A percentile compares a stretch with the other conserved stretches of the same genome.
These are phyloP conservation scores for Phytophthora syringae DNA, from an alignment of 352 stramenopile species.

Conservation along the genomic window DNA sequence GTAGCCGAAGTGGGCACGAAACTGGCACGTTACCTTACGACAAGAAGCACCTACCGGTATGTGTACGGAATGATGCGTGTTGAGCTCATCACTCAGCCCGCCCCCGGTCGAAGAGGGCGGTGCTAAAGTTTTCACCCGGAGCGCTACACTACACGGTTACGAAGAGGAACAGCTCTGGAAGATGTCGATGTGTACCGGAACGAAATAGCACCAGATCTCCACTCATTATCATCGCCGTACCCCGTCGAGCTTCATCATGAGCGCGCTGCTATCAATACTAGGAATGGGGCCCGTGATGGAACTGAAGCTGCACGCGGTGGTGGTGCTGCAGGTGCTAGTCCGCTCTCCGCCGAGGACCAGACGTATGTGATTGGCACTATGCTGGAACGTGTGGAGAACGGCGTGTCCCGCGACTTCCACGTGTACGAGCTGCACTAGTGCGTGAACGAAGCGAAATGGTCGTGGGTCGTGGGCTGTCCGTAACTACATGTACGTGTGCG, in stretches of 20 bases:
- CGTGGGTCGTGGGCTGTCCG: slow-evolving; percentile 98
- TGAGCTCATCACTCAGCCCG: too few relatives aligned
- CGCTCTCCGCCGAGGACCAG: slow-evolving; percentile 93
- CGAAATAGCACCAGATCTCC: too few relatives aligned
- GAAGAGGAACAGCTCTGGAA: too few relatives aligned
- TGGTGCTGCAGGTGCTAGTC: slow-evolving; percentile 97
- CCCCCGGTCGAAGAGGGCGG: too few relatives aligned
- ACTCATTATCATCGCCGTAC: neutral
- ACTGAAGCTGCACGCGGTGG: slow-evolving; percentile 94
- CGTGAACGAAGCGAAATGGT: slow-evolving; percentile 96
- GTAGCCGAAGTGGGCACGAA: too few relatives aligned
- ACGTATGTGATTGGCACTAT: slow-evolving; percentile 97
- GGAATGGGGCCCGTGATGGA: slow-evolving; percentile 83
- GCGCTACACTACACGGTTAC: too few relatives aligned
- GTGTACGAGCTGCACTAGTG: slow-evolving; percentile 96
- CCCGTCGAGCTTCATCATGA: slow-evolving; percentile 33
- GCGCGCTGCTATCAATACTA: slow-evolving; percentile 70
- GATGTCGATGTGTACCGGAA: too few relatives aligned
- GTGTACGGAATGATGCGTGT: too few relatives aligned
- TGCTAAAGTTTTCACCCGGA: too few relatives aligned
- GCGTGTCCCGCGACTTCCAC: slow-evolving; percentile 98
- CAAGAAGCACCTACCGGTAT: too few relatives aligned
- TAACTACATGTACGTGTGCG: slow-evolving; percentile 97
- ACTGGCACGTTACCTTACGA: too few relatives aligned
- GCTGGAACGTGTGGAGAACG: slow-evolving; percentile 93